Evolutionary conservation across 1,139 yeast genomes (phyloP).

Genomic region (Hansenula lynferdii): DNA sequence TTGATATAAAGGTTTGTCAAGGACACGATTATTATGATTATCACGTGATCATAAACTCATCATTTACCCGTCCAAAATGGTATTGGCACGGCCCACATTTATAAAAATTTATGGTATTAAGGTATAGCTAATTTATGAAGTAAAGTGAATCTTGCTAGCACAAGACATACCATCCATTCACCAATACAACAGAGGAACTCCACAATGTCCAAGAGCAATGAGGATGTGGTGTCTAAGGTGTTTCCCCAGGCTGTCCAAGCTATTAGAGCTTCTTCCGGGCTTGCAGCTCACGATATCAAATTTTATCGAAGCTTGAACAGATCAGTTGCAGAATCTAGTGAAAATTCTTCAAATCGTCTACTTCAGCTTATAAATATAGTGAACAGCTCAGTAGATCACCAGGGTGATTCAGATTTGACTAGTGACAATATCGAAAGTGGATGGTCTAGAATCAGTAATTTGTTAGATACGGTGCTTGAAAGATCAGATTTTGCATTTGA

Average conservation of each 20-base stretch:
- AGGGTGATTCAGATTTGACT: constrained; percentile 29
- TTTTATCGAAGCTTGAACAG: constrained; percentile 71
- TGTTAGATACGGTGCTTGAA: constrained; percentile 71
- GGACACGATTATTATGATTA: not conserved
- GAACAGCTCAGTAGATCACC: constrained; percentile 38
- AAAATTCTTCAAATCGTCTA: constrained; percentile 38
- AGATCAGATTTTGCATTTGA: constrained; percentile 67
- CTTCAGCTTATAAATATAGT: constrained; percentile 51
- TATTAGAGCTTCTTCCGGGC: constrained; percentile 64
- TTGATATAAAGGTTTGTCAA: no score
- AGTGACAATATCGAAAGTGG: constrained; percentile 37
- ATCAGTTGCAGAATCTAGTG: constrained; percentile 38
- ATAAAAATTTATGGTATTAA: not conserved
- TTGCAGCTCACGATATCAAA: constrained; percentile 76
- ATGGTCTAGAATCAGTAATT: constrained; percentile 61
- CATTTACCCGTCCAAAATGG: not conserved
- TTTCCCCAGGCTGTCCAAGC: constrained; percentile 43
- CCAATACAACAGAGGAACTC: not conserved
- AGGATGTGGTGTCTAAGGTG: constrained; percentile 3
- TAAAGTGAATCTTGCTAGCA: no score
- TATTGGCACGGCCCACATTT: not conserved
- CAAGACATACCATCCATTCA: no score
- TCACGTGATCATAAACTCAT: not conserved
- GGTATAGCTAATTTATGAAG: no score
- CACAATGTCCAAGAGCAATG: not conserved